Evolutionary conservation across 2,329 filamentous ascomycete genomes (phyloP), one percentile per base, ranked within the genome.

Genomic region (Nothophoma quercina): DNA sequence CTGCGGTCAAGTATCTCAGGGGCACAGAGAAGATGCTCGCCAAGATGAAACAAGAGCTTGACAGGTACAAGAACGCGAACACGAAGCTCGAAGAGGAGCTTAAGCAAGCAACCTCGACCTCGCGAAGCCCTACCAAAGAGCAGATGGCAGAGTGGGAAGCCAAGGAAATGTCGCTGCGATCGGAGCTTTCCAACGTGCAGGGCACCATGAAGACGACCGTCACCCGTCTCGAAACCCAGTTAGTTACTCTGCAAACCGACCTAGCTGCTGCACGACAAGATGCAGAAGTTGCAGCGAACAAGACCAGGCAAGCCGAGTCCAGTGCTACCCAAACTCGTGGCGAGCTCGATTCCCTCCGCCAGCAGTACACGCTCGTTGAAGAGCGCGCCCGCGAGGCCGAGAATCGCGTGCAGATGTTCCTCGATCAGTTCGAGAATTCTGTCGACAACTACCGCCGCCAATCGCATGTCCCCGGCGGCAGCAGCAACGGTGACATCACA

Each of bases 11-110:
- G 75, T 99, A 99, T 69, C 91, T 99, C 63, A 96, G 96, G 76
- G 95, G 95, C 52, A 98, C 95, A 1, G 95, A 99, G 77, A 98
- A 97, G 83, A 97, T 99, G 92, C 85, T 99, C 40, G 93, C 95
- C 76, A 93, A 96, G 75, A 93, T 99, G 83, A 98, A 98, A 79
- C 92, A 97, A 68, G 95, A 99, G 77, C 82, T 99, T n/a, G 83
- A 89, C 47, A 90, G 92, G 51, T 95, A 96, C 77, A 98, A 98
- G 82, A 78, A 86, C 10, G 89, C 95, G 56, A 97, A 97, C 68
- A 79, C 82, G 15, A 89, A 89, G 55, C 81, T 99, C 32, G 93
- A 95, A 74, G 84, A 86, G 38, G 91, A 97, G 67, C 79, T 97
- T n/a, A 83, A 88, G 83, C 62, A 82, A 75, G 62, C 67, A 77